Base-by-base conservation (phyloP, 1,284 basidiomycete species). In the Naganishia cerealis region DNA sequence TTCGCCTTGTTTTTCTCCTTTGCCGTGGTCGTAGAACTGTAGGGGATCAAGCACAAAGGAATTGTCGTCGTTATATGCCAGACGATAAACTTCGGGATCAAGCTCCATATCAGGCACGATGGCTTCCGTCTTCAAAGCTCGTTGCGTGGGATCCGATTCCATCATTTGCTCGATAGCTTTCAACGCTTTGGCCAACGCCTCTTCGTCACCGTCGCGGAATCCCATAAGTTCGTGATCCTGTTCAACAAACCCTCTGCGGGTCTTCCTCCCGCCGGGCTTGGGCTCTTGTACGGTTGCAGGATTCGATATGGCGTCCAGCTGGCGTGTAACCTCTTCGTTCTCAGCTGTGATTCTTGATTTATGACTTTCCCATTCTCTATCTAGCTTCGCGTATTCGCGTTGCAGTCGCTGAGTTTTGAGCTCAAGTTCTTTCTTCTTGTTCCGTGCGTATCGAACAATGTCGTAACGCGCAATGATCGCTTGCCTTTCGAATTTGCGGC, bases 41-140 rank as follows among this genome's bases (percentile, higher is more conserved):
- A 71, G 29, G 4, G 70, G 70, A 58, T 71, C 67, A 36, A 21
- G 26, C 7, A 71, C 70, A 21, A 71, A 39, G 6, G 66, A 61
- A 9, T 67, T 61, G 21, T 65, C 54, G 39, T 71, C 70, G 38
- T 68, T 67, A 24, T 66, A 71, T 15, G 58, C 43, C 9, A 67
- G 33, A 9, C 54, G 29, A 29, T 63, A 67, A 13, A 57, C 38
- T 59, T 63, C 55, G n/a, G 67, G 67, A 42, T 70, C 66, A 7
- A 70, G 43, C 29, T 57, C 50, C 70, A 71, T 71, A 29, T 71
- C 67, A 13, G 70, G 70, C n/a, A 71, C 61, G 48, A 55, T 57
- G 15, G 70, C 70, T 52, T 71, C 70, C 6, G 70, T 71, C 36
- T 67, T 67, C n/a, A 65, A 43, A 24, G 70, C 70, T 62, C 70